Evolutionary conservation across 805 yeast species (phyloP), one percentile per base, ranked within the genome.

Genomic region (Starmerella khaoyaiensis): DNA sequence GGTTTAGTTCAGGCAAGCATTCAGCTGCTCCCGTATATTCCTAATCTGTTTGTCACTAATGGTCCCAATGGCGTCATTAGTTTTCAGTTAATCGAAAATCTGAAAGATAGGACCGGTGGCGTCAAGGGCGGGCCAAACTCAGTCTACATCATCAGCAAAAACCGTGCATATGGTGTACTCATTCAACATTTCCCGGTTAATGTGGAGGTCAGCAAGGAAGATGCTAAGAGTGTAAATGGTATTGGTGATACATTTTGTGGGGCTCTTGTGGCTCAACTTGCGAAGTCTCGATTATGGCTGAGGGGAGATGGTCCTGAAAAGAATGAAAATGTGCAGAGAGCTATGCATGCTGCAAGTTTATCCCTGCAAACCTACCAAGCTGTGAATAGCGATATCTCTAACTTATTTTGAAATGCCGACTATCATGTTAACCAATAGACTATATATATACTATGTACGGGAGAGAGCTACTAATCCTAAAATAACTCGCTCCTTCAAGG

Each of bases 201-300:
- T 1, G 58, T 68, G 3, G 56, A 60, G 1, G 47, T 53, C 5
- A 39, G 45, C 2, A 63, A 69, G 0, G 52, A 61, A 3, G 51
- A 55, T 0, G 65, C 78, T 10, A 58, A 57, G 21, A 80, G 76
- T 47, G 93, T 79, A 22, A 81, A 87, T 8, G 95, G 94, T 2
- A 93, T 93, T 0, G 95, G 94, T 9, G 94, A 83, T 56, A 67
- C 90, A 0, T 63, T 83, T 29, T 67, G 74, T 21, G 94, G 94
- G 0, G 71, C 67, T 20, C 45, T 83, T 17, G 54, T 72, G 10
- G 60, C 75, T 2, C 63, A 63, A 39, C 42, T 68, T 34, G 56
- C 61, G 2, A 23, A 20, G 21, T 42, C 47, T 4, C 36, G 30
- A 3, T 21, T 31, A n/a, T 56, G 61, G 64, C 46, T 61, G 21